Percentiles rank a stretch among this genome's conserved stretches.
phyloP scores from a whole-genome alignment of 1,139 yeast species.

The Lodderomyces theae region DNA sequence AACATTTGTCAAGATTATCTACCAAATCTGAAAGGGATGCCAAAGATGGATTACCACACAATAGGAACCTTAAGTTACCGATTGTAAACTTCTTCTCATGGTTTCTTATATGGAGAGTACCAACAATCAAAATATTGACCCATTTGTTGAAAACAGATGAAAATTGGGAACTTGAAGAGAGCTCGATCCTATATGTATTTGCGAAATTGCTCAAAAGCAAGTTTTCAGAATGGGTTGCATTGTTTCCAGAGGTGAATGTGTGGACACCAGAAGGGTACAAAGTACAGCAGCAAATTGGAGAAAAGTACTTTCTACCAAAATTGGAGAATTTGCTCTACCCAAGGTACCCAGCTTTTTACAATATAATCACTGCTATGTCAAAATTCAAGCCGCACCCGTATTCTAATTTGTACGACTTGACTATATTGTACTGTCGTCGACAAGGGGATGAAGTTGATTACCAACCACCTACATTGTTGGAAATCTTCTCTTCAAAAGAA shows the following conservation, averaged over 20 bases:
- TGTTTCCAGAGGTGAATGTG: constrained; percentile 76
- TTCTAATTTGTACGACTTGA: constrained; percentile 49
- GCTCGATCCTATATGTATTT: constrained; percentile 25
- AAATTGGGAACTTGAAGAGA: constrained; percentile 56
- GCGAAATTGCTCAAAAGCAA: constrained; percentile 24
- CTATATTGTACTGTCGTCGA: constrained; percentile 42
- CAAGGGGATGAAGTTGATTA: constrained; percentile 10
- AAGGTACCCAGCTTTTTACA: constrained; percentile 52
- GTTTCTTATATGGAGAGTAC: constrained; percentile 58
- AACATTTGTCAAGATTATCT: constrained; percentile 36
- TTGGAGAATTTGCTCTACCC: constrained; percentile 63
- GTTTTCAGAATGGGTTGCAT: constrained; percentile 51
- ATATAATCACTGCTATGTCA: constrained; percentile 30
- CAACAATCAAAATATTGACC: constrained; percentile 40
- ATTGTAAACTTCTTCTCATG: constrained; percentile 56
- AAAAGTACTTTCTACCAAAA: constrained; percentile 51
- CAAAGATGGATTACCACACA: background rate
- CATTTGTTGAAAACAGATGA: constrained; percentile 54
- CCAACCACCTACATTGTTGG: constrained; percentile 53
- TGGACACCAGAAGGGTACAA: constrained; percentile 45
- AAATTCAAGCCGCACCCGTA: constrained; percentile 20
- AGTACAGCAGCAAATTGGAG: constrained; percentile 50
- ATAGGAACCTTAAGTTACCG: constrained; percentile 27
- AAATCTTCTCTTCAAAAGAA: constrained; percentile 46
- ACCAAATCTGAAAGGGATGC: constrained; percentile 7